Evolutionary conservation across 495 filamentous ascomycete species (phyloP), one percentile per base, ranked within the genome.

Genomic region (Hypoxylon trugodes): DNA sequence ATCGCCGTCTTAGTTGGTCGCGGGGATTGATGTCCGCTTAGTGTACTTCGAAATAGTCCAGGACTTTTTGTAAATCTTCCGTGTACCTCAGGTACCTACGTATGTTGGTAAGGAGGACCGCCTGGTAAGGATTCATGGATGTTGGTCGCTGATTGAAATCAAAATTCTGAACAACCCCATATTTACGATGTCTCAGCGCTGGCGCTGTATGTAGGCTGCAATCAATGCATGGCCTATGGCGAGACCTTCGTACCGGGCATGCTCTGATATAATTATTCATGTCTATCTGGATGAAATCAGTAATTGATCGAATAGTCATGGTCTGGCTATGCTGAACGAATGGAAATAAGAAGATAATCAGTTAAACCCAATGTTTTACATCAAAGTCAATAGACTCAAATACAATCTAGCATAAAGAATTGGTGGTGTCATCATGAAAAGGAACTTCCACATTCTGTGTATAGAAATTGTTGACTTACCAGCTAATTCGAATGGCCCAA

Each of bases 381-480:
- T 73, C 70, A 68, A 73, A 18, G 70, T 70, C 68, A 5, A 72
- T 19, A 8, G 68, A 69, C 68, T 74, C 72, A 73, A 73, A 73
- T 74, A 74, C 72, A 73, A 74, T 73, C 72, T 74, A 73, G 72
- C 70, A 71, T 72, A 61, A 61, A 7, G 48, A 63, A 70, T 70
- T 71, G 70, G 70, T 42, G 47, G 15, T 60, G 55, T 69, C 70
- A 74, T 74, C 70, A 73, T 65, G 41, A 43, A 40, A 66, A 61
- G 12, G 28, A 4, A 7, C 26, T 28, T 25, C 3, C 22, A n/a
- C 6, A 24, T 35, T 25, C 6, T 21, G 1, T 28, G 16, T 33
- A 24, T 28, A 21, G 19, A 55, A 47, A 52, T 15, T 25, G 19
- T 45, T 6, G 21, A 66, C 61, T 54, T 42, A 65, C 61, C 2